Percentiles rank a stretch among this genome's conserved stretches.
phyloP scores from a whole-genome alignment of 2,329 filamentous ascomycete genomes.

The Rhexocercosporidium sp. region DNA sequence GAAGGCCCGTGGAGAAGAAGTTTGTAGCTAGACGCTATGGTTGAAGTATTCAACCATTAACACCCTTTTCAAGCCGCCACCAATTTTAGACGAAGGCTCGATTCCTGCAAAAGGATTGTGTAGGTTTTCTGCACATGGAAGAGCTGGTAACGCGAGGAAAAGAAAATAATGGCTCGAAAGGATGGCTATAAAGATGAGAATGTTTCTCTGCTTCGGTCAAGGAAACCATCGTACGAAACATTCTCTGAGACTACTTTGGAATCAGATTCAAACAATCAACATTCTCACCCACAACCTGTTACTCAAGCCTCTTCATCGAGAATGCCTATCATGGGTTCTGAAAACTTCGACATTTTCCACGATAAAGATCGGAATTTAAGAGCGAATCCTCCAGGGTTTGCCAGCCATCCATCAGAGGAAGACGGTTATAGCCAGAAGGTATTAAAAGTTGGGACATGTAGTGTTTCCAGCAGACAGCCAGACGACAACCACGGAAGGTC shows the following conservation, averaged over 20 bases:
- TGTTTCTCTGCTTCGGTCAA: background rate
- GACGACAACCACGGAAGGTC: background rate
- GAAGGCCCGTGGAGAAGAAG: too few relatives aligned
- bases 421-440: background rate
- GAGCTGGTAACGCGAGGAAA: background rate
- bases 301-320: background rate
- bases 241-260: background rate
- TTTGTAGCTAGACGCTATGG: background rate
- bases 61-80: background rate
- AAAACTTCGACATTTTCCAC: background rate
- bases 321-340: background rate
- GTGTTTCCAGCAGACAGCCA: background rate
- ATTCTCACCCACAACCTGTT: too few relatives aligned
- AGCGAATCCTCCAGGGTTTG: background rate
- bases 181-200: background rate
- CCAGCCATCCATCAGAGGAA: background rate
- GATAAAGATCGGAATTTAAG: background rate
- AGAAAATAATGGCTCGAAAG: background rate
- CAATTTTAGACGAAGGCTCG: background rate
- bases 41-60: background rate
- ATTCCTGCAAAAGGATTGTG: background rate
- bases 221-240: background rate
- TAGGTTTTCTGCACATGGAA: background rate
- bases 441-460: background rate
- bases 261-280: background rate